A percentile compares a stretch with the other conserved stretches of the same genome.
phyloP scores from a whole-genome alignment of 2,329 filamentous ascomycete genomes.

The Colletotrichum magnum region DNA sequence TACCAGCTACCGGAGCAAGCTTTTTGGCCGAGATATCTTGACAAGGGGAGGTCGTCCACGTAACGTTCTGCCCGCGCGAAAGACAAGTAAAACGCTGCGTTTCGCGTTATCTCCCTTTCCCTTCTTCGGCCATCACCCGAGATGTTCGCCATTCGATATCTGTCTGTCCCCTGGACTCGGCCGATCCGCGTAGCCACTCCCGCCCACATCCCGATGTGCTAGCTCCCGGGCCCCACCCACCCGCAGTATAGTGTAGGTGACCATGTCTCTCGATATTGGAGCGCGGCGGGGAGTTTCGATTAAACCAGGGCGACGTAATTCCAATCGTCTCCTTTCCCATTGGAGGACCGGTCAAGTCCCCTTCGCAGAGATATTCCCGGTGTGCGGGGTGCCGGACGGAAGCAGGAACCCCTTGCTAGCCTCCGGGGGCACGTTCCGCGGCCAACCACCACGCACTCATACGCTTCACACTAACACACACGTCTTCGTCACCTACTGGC shows the following conservation, averaged over 20 bases:
- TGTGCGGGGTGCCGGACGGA: constrained; percentile 4
- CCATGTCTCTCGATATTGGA: not conserved
- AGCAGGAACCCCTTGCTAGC: constrained; percentile 13
- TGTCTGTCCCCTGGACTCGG: constrained; percentile 22
- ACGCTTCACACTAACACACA: not conserved
- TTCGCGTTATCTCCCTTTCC: constrained; percentile 2
- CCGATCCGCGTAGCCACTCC: constrained; percentile 32
- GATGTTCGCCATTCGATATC: not conserved
- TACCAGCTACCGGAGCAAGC: constrained; percentile 7
- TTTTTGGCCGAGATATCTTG: constrained; percentile 23
- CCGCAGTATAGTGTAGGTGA: constrained; percentile 4
- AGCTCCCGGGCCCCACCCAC: constrained; percentile 7
- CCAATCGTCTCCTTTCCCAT: constrained; percentile 20
- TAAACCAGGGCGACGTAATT: constrained; percentile 30
- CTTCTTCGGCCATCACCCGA: constrained; percentile 6
- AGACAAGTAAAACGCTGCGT: no score
- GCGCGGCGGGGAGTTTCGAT: constrained; percentile 1
- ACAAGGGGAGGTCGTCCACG: constrained; percentile 18
- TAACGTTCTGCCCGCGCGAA: constrained; percentile 6
- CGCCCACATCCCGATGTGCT: constrained; percentile 36
- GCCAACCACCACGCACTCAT: not conserved
- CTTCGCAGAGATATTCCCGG: constrained; percentile 11
- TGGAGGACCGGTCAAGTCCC: constrained; percentile 7
- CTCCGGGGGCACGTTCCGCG: constrained; percentile 8
- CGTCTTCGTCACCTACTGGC: not conserved